These are phyloP conservation scores for Kuraishia capsulata DNA, from an alignment of 805 yeast genomes.

Conservation along the genomic window DNA sequence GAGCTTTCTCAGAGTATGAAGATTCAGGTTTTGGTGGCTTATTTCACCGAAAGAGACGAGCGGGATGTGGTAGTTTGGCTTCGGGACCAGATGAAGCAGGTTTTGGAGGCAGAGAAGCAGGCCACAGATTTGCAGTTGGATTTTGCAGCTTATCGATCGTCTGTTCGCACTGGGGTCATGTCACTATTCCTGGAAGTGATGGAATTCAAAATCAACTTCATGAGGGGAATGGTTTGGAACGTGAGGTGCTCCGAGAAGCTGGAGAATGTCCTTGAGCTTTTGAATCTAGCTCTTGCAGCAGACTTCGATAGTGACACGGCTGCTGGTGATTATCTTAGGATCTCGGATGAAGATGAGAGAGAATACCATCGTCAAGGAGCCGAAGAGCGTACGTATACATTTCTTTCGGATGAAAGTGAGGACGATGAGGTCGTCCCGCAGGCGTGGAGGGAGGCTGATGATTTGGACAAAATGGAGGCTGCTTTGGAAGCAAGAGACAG, in stretches of 20 bases:
- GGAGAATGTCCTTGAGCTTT: background rate
- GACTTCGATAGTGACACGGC: background rate
- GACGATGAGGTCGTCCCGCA: conserved; percentile 23
- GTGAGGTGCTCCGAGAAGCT: background rate
- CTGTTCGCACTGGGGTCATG: background rate
- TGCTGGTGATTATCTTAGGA: background rate
- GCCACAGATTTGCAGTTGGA: background rate
- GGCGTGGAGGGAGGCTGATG: conserved; percentile 18
- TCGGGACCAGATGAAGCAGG: background rate
- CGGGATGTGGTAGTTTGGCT: background rate
- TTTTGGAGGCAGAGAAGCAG: background rate
- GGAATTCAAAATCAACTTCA: background rate
- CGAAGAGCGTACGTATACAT: background rate
- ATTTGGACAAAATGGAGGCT: conserved; percentile 29
- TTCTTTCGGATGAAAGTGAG: conserved; percentile 28
- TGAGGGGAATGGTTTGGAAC: background rate
- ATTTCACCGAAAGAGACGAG: background rate
- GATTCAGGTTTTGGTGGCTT: background rate
- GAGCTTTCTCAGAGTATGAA: background rate
- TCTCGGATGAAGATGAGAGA: background rate
- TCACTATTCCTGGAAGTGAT: background rate
- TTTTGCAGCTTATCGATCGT: background rate
- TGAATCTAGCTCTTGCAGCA: background rate
- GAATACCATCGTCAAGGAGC: background rate
- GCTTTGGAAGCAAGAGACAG: conserved; percentile 10